Percentiles rank a stretch among this genome's conserved stretches.
These are phyloP conservation scores for Moesziomyces globuligerus DNA, from an alignment of 1,284 basidiomycete genomes.

Conservation along the genomic window DNA sequence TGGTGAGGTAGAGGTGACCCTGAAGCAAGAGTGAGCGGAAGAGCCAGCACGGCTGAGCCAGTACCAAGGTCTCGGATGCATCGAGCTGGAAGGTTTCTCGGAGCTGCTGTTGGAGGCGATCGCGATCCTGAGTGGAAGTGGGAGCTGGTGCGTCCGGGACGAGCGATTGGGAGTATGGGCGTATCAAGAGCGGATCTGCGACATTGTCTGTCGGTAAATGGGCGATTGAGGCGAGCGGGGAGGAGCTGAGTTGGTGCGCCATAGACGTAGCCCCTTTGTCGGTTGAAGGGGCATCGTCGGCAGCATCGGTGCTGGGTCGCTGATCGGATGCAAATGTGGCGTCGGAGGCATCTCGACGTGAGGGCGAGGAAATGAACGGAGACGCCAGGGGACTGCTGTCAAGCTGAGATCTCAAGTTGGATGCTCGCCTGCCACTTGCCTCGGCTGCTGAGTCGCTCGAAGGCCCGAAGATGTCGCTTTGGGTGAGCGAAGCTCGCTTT, in stretches of 20 bases:
- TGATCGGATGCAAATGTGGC: not conserved
- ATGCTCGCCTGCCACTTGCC: slow-evolving; percentile 3
- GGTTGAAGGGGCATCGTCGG: slow-evolving; percentile 4
- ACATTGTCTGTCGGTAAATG: not conserved
- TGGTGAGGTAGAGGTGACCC: slow-evolving; percentile 95
- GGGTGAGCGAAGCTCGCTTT: slow-evolving; percentile 22
- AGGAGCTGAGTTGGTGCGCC: not conserved
- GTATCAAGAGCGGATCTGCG: slow-evolving; percentile 24
- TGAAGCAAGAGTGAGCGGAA: slow-evolving; percentile 75
- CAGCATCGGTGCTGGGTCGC: slow-evolving; percentile 1
- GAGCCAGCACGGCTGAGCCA: slow-evolving; percentile 54
- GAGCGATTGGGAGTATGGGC: slow-evolving; percentile 16
- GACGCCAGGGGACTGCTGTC: slow-evolving; percentile 9
- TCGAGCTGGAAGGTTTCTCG: slow-evolving; percentile 42
- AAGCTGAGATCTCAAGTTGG: slow-evolving; percentile 26
- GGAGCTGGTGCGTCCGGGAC: not conserved
- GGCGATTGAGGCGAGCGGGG: slow-evolving; percentile 4
- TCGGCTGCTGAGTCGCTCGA: slow-evolving; percentile 11
- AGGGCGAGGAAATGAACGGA: slow-evolving; percentile 13
- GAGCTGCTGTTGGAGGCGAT: slow-evolving; percentile 42
- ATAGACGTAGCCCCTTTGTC: not conserved
- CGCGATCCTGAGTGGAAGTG: slow-evolving; percentile 3
- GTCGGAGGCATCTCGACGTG: not conserved
- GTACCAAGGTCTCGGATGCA: slow-evolving; percentile 31
- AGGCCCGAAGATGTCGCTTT: slow-evolving; percentile 28